phyloP scores from a whole-genome alignment of 768 basidiomycete genomes.

The Tubosaeta sp. region DNA sequence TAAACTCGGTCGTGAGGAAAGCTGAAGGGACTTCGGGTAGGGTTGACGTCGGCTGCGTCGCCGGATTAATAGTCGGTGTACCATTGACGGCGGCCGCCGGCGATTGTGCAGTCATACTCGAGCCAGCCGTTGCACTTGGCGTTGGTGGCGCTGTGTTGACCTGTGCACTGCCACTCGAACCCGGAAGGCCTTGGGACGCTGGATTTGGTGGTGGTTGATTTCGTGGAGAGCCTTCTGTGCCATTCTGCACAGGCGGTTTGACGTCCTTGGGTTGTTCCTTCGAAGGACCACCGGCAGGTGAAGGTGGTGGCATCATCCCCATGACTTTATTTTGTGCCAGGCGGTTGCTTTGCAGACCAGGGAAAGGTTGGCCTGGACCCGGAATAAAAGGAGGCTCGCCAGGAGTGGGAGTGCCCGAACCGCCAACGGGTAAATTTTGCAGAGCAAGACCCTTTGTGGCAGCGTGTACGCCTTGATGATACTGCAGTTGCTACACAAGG shows the following conservation, averaged over 20 bases:
- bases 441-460: conserved; percentile 33
- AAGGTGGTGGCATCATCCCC: conserved; percentile 50
- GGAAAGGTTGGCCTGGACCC: conserved; percentile 32
- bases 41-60: conserved; percentile 21
- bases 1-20: conserved; percentile 37
- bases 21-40: conserved; percentile 25
- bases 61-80: conserved; percentile 28
- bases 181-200: conserved; percentile 21
- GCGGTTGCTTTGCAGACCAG: conserved; percentile 30
- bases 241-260: conserved; percentile 26
- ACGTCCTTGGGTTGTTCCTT: conserved; percentile 33
- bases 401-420: conserved; percentile 42
- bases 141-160: conserved; percentile 36
- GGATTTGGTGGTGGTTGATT: conserved; percentile 33
- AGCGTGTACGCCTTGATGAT: conserved; percentile 36
- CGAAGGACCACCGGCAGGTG: conserved; percentile 37
- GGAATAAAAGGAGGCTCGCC: conserved; percentile 41
- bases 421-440: conserved; percentile 28
- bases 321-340: conserved; percentile 34
- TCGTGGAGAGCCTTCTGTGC: conserved; percentile 41
- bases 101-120: conserved; percentile 36
- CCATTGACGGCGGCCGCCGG: conserved; percentile 33
- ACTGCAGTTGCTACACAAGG: conserved; percentile 26
- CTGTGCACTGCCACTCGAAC: conserved; percentile 15
- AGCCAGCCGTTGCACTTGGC: conserved; percentile 26